Evolutionary conservation across 148 eudicot species (phyloP), one percentile per base, ranked within the genome.

Genomic region (Heliosperma pusillum): DNA sequence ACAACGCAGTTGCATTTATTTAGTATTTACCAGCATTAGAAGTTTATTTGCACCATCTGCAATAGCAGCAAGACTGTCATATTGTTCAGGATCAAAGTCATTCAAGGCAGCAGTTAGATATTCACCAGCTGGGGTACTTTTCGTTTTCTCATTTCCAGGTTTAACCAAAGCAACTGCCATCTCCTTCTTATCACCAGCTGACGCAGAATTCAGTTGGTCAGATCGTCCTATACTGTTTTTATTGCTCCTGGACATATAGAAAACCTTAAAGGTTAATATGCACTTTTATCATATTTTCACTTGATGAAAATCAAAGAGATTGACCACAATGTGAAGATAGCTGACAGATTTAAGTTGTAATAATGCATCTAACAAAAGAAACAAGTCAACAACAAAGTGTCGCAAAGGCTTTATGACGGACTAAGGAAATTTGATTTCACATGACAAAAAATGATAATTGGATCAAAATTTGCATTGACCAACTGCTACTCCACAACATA

Each of bases 11-110:
- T 27, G 66, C 62, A 29, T 21, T 22, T 73, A 50, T 10, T 45
- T 16, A 50, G 55, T 78, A 19, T 78, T 53, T 88, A 92, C 99
- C 99, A 95, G 87, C 99, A 95, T 95, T 67, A 95, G 84, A 80
- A 95, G 97, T 84, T 95, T 95, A 84, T 95, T 95, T 78, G 97
- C 99, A 67, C 99, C 97, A 85, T 95, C 99, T 21, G 99, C 87
- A 83, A 95, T 88, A 63, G 99, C 96, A 82, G 99, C 99, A 72
- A 90, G 87, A 70, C 99, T 80, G 72, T 95, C 97, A 82, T 89
- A 90, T 71, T 92, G 93, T 7, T 95, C 96, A 36, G 93, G 94
- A 83, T 95, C 96, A 85, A 95, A 95, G 59, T 90, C 94, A 85
- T 89, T 92, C 68, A 95, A 84, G 78, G 99, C 97, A 77, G 96